These are phyloP conservation scores for Tympanopsis confertula DNA, from an alignment of 2,329 filamentous ascomycete species.

Conservation along the genomic window DNA sequence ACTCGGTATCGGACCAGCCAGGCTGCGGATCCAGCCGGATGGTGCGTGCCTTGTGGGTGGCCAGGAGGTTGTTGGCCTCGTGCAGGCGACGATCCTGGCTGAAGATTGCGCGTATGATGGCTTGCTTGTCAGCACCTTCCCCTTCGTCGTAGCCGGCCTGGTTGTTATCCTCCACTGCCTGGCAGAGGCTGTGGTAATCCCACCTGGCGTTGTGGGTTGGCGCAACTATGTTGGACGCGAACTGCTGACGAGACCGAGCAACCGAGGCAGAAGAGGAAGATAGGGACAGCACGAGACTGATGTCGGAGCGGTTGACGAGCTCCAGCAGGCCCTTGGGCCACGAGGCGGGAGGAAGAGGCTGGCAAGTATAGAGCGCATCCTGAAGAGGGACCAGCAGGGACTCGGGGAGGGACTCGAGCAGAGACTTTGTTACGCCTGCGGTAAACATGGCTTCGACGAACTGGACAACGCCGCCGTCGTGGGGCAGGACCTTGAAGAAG, in stretches of 20 bases:
- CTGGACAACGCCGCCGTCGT: slow-evolving; percentile 39
- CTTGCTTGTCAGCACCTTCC: slow-evolving; percentile 71
- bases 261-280: no score
- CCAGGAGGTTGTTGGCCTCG: slow-evolving; percentile 76
- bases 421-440: slow-evolving; percentile 50
- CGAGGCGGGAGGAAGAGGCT: slow-evolving; percentile 65
- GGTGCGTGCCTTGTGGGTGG: slow-evolving; percentile 68
- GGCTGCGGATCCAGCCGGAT: slow-evolving; percentile 67
- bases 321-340: slow-evolving; percentile 65
- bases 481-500: slow-evolving; percentile 49
- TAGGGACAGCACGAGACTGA: slow-evolving; percentile 57
- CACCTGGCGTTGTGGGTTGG: slow-evolving; percentile 56
- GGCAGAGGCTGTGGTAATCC: slow-evolving; percentile 71
- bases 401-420: slow-evolving; percentile 77
- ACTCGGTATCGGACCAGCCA: slow-evolving; percentile 72
- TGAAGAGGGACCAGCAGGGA: slow-evolving; percentile 69
- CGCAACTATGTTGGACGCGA: slow-evolving; percentile 26
- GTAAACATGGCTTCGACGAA: slow-evolving; percentile 65
- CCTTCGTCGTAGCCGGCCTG: slow-evolving; percentile 61
- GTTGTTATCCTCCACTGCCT: slow-evolving; percentile 47
- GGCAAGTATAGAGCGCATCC: slow-evolving; percentile 75
- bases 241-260: no score
- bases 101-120: slow-evolving; percentile 78
- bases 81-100: slow-evolving; percentile 80
- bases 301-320: slow-evolving; percentile 71